Percentiles rank a stretch among this genome's conserved stretches.
phyloP scores from a whole-genome alignment of 2,329 filamentous ascomycete species.

The Microdochium bolleyi region DNA sequence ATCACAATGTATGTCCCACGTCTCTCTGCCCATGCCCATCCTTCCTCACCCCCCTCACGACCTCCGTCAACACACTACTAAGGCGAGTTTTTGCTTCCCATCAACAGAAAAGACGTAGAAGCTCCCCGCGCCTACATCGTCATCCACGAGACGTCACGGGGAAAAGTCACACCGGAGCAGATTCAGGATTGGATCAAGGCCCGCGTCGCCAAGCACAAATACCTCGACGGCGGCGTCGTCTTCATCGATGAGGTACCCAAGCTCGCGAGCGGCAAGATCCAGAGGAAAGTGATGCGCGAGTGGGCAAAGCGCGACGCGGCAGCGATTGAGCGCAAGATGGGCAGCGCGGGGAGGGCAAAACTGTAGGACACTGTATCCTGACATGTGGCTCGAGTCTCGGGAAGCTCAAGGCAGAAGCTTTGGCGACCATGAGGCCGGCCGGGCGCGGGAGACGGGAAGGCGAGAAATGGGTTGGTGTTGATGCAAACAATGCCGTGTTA shows the following conservation, averaged over 20 bases:
- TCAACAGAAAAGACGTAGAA: slow-evolving; percentile 34
- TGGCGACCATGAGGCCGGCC: no score
- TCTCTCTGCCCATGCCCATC: not conserved
- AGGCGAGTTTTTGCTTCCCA: slow-evolving; percentile 7
- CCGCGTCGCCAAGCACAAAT: slow-evolving; percentile 43
- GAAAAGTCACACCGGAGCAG: slow-evolving; percentile 37
- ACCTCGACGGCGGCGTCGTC: slow-evolving; percentile 39
- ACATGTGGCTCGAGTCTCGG: no score
- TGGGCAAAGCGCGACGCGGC: slow-evolving; percentile 46
- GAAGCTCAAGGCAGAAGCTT: no score
- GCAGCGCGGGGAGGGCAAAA: slow-evolving; percentile 2
- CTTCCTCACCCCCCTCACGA: not conserved
- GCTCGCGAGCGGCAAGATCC: slow-evolving; percentile 49
- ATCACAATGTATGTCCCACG: slow-evolving; percentile 31
- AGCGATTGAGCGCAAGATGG: slow-evolving; percentile 9
- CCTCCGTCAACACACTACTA: not conserved
- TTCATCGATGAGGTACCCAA: slow-evolving; percentile 51
- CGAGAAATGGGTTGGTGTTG: no score
- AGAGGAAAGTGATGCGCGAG: slow-evolving; percentile 45
- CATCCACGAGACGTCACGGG: slow-evolving; percentile 35
- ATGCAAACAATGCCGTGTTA: no score
- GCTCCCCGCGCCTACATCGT: slow-evolving; percentile 42
- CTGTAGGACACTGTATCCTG: slow-evolving; percentile 1
- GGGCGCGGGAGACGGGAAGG: no score
- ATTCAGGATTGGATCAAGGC: slow-evolving; percentile 38